These are phyloP conservation scores for Penicillium hesseltinei DNA, from an alignment of 2,329 filamentous ascomycete genomes.

Conservation along the genomic window DNA sequence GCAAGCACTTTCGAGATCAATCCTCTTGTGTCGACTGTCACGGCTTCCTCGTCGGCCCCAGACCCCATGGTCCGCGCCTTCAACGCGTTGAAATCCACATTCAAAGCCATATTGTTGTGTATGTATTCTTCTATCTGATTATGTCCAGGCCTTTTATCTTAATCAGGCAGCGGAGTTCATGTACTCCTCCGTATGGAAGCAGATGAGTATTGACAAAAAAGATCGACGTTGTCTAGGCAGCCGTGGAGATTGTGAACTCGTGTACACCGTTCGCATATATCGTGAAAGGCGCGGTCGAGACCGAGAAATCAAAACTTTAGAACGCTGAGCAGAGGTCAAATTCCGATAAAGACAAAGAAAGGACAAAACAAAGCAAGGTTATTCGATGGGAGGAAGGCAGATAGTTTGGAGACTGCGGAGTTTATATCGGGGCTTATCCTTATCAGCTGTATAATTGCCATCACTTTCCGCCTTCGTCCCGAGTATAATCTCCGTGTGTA, in stretches of 20 bases:
- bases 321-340: background rate
- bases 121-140: background rate
- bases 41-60: slow-evolving; percentile 89
- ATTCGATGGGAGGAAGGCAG: background rate
- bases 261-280: background rate
- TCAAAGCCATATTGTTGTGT: slow-evolving; percentile 61
- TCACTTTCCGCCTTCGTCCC: background rate
- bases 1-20: slow-evolving; percentile 97
- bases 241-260: background rate
- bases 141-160: background rate
- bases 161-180: background rate
- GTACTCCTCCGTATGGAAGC: background rate
- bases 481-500: background rate
- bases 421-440: slow-evolving; percentile 16
- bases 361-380: background rate
- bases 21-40: slow-evolving; percentile 95
- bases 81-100: slow-evolving; percentile 65
- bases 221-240: slow-evolving; percentile 1
- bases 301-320: background rate
- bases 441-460: slow-evolving; percentile 19
- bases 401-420: slow-evolving; percentile 20
- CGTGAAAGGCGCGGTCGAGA: background rate
- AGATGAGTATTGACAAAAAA: background rate
- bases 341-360: background rate
- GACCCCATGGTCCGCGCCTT: slow-evolving; percentile 83